Evolutionary conservation across 1,284 basidiomycete genomes (phyloP), one percentile per base, ranked within the genome.

Genomic region (Termitomyces sp.): DNA sequence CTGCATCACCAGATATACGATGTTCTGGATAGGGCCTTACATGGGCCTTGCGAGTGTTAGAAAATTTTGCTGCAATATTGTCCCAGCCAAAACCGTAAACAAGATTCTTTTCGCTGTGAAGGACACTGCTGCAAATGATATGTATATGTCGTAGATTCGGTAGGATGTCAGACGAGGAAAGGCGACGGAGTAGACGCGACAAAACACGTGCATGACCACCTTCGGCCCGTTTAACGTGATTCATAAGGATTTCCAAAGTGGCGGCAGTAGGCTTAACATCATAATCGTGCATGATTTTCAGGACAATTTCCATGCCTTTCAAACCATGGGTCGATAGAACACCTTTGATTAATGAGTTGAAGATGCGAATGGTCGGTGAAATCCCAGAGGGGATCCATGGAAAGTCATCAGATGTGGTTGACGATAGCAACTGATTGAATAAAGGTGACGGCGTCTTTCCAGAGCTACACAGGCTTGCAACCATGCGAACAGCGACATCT

Each of bases 281-380:
- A 54, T 72, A 72, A 21, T 68, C 65, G 40, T 68, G 71, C 84
- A 90, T 88, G 52, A 83, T 71, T 24, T 67, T 67, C 55, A 84
- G 68, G 40, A 86, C 66, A 46, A 61, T 59, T 38, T 66, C 70
- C 50, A 80, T 73, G 34, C 72, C 75, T 33, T 68, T 57, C 40
- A 88, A 64, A 38, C 84, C 83, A 55, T 70, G 72, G 40, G 68
- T 67, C 28, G 64, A 65, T 52, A 88, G 66, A 10, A 79, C 54
- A 33, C 80, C 79, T 44, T 71, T 70, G 10, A 88, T 66, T 19
- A 86, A 65, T 13, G 80, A 74, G 62, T 90, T 88, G 70, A 86
- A 78, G 17, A 86, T 68, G 40, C 76, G 70, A 24, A 71, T 69
- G 2, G 76, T 79, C 24, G 80, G 79, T 34, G 38, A 50, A 19